These are phyloP conservation scores for Chloranthus sessilifolius DNA, from an alignment of 164 flowering plant genomes.

Conservation along the genomic window DNA sequence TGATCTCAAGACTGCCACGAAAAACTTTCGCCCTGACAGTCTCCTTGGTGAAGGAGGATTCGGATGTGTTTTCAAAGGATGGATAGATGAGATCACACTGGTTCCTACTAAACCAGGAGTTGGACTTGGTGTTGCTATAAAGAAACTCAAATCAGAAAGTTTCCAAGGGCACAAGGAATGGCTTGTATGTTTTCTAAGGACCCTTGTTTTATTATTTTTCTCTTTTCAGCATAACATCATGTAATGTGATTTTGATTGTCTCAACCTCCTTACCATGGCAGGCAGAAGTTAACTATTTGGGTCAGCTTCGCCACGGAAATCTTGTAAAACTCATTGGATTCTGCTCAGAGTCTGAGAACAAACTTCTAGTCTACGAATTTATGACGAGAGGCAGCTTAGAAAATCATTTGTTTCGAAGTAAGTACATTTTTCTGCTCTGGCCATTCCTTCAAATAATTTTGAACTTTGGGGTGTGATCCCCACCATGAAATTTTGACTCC, in stretches of 20 bases:
- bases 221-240: background rate
- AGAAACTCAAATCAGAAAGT: slow-evolving; percentile 64
- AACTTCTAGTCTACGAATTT: slow-evolving; percentile 75
- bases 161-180: slow-evolving; percentile 91
- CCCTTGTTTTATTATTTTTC: background rate
- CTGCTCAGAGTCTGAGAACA: slow-evolving; percentile 36
- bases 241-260: slow-evolving; percentile 1
- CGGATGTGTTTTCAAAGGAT: slow-evolving; percentile 85
- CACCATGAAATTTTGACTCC: no score
- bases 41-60: slow-evolving; percentile 91
- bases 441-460: background rate
- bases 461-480: no score
- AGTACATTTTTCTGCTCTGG: slow-evolving; percentile 12
- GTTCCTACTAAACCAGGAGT: slow-evolving; percentile 32
- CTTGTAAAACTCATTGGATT: slow-evolving; percentile 18
- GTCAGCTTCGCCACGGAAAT: slow-evolving; percentile 17
- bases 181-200: slow-evolving; percentile 47
- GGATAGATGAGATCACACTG: slow-evolving; percentile 38
- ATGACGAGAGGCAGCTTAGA: slow-evolving; percentile 88
- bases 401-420: slow-evolving; percentile 85
- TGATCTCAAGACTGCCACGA: slow-evolving; percentile 71
- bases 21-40: slow-evolving; percentile 59
- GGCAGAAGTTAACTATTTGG: slow-evolving; percentile 21
- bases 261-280: slow-evolving; percentile 19
- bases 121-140: slow-evolving; percentile 69